These are phyloP conservation scores for Lathyrus sativus DNA, from an alignment of 306 rosid species.

Conservation along the genomic window DNA sequence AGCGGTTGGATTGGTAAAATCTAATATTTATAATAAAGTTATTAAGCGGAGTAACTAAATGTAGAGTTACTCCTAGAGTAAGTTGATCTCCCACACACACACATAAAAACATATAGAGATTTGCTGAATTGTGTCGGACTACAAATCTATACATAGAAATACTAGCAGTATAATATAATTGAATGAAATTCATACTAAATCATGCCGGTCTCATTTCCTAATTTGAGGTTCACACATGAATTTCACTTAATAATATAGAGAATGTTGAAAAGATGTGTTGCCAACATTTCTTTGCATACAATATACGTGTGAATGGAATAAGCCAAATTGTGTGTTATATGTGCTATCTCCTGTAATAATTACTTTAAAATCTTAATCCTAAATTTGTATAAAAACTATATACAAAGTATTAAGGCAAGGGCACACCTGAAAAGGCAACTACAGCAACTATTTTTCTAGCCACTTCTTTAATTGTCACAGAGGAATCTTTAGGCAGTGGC, in stretches of 20 bases:
- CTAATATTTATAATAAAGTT: too few species aligned
- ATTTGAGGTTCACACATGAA: slow-evolving; percentile 5
- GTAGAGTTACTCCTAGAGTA: too few species aligned
- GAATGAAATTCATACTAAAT: background rate
- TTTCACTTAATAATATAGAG: background rate
- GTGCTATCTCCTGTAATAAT: slow-evolving; percentile 22
- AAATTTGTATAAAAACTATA: slow-evolving; percentile 8
- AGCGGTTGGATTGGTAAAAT: too few species aligned
- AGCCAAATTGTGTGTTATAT: slow-evolving; percentile 21
- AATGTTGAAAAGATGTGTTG: background rate
- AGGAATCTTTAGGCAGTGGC: slow-evolving; percentile 81
- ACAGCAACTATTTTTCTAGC: slow-evolving; percentile 74
- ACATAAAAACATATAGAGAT: background rate
- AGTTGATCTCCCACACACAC: background rate
- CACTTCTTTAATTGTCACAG: slow-evolving; percentile 78
- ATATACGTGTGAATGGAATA: slow-evolving; percentile 18
- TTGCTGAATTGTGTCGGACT: background rate
- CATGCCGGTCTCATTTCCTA: background rate
- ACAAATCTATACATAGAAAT: background rate
- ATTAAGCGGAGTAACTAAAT: too few species aligned
- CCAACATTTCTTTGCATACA: background rate
- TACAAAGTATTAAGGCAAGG: slow-evolving; percentile 35
- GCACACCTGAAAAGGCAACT: slow-evolving; percentile 83
- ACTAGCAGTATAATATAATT: background rate
- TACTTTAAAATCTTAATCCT: background rate